Conservation (phyloP, 139 green algal species). For the Tetradesmus obliquus region DNA sequence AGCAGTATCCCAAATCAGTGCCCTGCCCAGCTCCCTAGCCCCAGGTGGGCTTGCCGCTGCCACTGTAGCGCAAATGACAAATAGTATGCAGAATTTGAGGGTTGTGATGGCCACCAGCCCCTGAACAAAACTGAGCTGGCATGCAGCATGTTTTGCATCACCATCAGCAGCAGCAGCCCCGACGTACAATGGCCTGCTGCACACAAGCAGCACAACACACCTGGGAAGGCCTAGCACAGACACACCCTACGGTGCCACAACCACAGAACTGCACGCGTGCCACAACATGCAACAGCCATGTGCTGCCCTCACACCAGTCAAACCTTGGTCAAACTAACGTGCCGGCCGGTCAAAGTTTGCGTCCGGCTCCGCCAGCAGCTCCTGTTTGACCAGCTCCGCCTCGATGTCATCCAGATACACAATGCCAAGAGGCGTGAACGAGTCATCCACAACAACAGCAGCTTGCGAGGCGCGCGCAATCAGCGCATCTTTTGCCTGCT, state of each 20-base stretch:
- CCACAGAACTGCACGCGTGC: no score
- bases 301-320: neutral
- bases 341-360: constrained; percentile 29
- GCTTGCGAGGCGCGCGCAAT: constrained; percentile 38
- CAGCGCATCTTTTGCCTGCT: constrained; percentile 65
- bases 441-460: constrained; percentile 70
- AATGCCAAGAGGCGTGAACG: constrained; percentile 64
- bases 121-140: no score
- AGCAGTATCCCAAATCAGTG: neutral
- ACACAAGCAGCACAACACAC: no score
- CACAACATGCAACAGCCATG: no score
- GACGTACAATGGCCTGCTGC: no score
- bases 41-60: neutral
- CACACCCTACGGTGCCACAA: no score
- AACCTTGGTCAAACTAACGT: neutral
- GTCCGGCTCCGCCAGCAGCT: constrained; percentile 35
- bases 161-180: no score
- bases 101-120: no score
- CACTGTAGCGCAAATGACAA: neutral
- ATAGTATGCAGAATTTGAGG: neutral
- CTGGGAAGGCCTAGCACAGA: no score
- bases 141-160: no score
- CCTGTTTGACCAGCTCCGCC: constrained; percentile 53
- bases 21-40: neutral
- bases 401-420: constrained; percentile 70